Evolutionary conservation across 257 asterid genomes (phyloP), one percentile per base, ranked within the genome.

Genomic region (Nicotiana attenuata): DNA sequence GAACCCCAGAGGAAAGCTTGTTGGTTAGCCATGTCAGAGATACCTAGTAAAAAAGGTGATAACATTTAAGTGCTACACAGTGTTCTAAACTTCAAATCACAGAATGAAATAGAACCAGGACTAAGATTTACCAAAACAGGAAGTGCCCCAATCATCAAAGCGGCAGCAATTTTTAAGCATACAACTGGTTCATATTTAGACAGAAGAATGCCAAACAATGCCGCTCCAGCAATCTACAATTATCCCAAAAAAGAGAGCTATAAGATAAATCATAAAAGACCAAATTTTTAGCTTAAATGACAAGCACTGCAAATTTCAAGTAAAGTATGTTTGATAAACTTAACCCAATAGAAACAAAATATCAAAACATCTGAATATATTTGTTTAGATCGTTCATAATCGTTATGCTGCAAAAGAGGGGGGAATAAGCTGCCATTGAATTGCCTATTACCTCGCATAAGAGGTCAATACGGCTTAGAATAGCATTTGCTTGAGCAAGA

Each of bases 401-500:
- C 14, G 5, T 47, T 9, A 73, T 15, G 10, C 79, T 22, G 20
- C 79, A 73, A 50, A 73, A 50, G 45, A 50, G 50, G 78, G 29
- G 33, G 10, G 15, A 16, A 3, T 3, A 5, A 15, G 38, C 63
- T 16, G 31, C 63, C 61, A 24, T 24, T 50, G 63, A 73, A 16
- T 15, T 73, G 79, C 38, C 7, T 24, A 50, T 50, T 73, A 73
- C 98, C 99, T 96, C 99, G 10, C 97, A 94, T 38, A 94, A 88
- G 68, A 92, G 97, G 88, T 93, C 93, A 83, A 96, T 96, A 87
- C 97, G 91, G 87, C 91, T 94, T 77, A 94, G 89, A 87, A 88
- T 80, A 80, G 99, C 95, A 92, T 96, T 96, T 65, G 99, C 97
- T 89, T 91, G 93, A 82, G 98, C 97, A 85, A 96, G 98, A 80